Evolutionary conservation across 495 filamentous ascomycete species (phyloP).

Genomic region (Copromyces sp.): DNA sequence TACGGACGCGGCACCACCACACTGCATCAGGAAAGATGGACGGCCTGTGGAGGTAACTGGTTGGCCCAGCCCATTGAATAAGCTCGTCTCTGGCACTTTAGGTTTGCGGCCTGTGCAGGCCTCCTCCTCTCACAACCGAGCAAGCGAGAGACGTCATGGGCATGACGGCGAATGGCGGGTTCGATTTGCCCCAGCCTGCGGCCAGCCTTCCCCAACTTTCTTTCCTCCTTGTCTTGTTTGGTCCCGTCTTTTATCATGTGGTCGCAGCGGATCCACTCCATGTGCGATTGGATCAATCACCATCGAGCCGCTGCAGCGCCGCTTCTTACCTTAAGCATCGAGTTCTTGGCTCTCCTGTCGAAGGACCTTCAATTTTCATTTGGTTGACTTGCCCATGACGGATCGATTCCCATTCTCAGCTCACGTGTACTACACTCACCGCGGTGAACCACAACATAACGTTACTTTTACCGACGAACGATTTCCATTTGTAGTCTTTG

Average conservation of each 20-base stretch:
- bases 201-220: neutral
- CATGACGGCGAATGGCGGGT: neutral
- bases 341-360: neutral
- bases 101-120: neutral
- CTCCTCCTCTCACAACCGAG: neutral
- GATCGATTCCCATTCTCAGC: neutral
- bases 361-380: neutral
- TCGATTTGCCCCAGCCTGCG: neutral
- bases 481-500: neutral
- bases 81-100: neutral
- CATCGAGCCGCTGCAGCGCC: neutral
- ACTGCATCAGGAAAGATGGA: neutral
- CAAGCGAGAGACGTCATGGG: neutral
- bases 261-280: neutral
- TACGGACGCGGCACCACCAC: neutral
- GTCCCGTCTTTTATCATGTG: neutral
- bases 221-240: neutral
- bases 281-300: neutral
- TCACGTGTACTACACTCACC: neutral
- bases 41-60: neutral
- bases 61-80: neutral
- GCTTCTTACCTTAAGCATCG: neutral
- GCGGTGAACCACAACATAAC: neutral
- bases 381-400: too few species aligned
- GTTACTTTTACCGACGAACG: neutral